Conservation (phyloP, 805 yeast genomes). For the Candida caryicola region DNA sequence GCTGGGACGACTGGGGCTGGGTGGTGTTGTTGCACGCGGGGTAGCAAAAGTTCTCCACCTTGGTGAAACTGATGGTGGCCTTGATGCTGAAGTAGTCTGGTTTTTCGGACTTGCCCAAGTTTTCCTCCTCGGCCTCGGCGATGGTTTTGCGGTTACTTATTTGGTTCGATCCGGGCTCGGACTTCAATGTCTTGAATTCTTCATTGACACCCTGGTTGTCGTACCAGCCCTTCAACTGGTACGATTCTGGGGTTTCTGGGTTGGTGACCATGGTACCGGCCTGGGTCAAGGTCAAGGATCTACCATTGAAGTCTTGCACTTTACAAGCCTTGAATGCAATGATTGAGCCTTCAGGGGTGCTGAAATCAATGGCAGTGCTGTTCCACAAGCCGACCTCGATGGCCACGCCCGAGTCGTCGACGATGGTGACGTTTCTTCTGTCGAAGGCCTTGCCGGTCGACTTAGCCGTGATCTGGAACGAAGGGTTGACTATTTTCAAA, state of each 20-base stretch:
- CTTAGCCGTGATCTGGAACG: conserved; percentile 77
- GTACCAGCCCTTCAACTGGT: conserved; percentile 90
- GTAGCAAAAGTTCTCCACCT: conserved; percentile 76
- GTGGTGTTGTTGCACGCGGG: conserved; percentile 77
- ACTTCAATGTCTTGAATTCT: conserved; percentile 58
- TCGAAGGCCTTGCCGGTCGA: conserved; percentile 88
- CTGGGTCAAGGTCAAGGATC: conserved; percentile 75
- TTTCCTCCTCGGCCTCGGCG: conserved; percentile 59
- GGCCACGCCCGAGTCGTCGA: conserved; percentile 77
- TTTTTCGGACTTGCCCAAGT: conserved; percentile 70
- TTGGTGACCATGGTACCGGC: conserved; percentile 72
- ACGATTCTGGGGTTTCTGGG: conserved; percentile 90
- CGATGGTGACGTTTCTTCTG: conserved; percentile 84
- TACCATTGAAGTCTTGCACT: conserved; percentile 85
- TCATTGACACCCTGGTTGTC: conserved; percentile 71
- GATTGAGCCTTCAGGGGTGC: conserved; percentile 72
- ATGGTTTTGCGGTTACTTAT: conserved; percentile 64
- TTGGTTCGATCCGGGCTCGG: conserved; percentile 41
- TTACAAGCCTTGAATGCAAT: conserved; percentile 89
- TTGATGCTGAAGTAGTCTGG: conserved; percentile 77
- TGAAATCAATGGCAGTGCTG: conserved; percentile 75
- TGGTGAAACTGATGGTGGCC: conserved; percentile 70
- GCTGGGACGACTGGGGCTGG: conserved; percentile 15
- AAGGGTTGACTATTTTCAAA: conserved; percentile 70
- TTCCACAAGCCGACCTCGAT: conserved; percentile 89